phyloP scores from a whole-genome alignment of 2,329 filamentous ascomycete species.

The Talaromyces verruculosus region DNA sequence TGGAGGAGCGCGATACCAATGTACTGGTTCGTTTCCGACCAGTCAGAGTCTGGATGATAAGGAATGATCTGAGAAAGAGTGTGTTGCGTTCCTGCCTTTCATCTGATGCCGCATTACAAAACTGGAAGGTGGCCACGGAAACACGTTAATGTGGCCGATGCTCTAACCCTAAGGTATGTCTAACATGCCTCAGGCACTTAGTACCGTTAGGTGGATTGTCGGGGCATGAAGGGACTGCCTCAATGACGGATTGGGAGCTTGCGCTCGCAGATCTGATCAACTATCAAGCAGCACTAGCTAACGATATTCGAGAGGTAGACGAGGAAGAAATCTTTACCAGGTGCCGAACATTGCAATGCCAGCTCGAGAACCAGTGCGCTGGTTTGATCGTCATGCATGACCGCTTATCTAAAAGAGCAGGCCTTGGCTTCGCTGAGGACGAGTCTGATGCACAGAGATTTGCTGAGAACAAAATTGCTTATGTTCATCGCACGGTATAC shows the following conservation, averaged over 20 bases:
- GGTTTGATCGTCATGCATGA: background rate
- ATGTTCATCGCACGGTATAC: background rate
- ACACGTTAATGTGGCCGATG: background rate
- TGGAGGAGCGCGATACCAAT: no score
- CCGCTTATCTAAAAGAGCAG: background rate
- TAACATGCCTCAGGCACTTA: no score
- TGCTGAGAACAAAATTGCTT: background rate
- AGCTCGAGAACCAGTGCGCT: background rate
- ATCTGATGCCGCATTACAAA: no score
- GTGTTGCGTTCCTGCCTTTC: background rate
- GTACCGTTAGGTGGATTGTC: no score
- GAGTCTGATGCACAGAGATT: background rate
- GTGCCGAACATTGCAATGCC: background rate
- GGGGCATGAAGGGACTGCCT: background rate
- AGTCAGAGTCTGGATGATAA: background rate
- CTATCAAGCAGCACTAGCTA: background rate
- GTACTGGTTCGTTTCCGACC: no score
- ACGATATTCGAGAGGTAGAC: background rate
- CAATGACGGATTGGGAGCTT: background rate
- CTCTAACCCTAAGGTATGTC: no score
- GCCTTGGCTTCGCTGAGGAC: background rate
- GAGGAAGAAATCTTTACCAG: background rate
- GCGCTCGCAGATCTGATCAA: background rate
- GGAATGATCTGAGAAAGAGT: no score
- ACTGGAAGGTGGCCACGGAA: background rate